Percentiles rank a stretch among this genome's conserved stretches.
phyloP scores from a whole-genome alignment of 2,329 filamentous ascomycete genomes.

The Aspergillus arachidicola region DNA sequence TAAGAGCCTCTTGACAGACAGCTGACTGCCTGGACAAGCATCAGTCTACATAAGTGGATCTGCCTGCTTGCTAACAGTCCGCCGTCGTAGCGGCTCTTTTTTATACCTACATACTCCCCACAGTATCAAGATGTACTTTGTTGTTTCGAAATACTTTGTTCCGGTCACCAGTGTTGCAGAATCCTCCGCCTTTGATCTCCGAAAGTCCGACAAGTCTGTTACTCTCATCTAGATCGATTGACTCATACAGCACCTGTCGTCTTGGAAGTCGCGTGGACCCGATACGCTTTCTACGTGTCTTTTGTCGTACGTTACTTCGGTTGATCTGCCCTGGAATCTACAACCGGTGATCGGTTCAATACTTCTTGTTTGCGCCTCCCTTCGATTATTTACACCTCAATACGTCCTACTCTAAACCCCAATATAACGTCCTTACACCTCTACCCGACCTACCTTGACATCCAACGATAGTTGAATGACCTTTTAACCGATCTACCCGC shows the following conservation, averaged over 20 bases:
- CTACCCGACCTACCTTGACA: not conserved
- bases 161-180: conserved; percentile 43
- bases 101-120: conserved; percentile 24
- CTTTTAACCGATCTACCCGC: not conserved
- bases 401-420: not conserved
- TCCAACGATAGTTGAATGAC: not conserved
- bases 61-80: conserved; percentile 39
- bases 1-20: conserved; percentile 19
- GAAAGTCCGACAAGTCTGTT: conserved; percentile 30
- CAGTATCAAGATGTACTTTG: conserved; percentile 44
- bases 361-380: conserved; percentile 14
- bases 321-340: conserved; percentile 28
- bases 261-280: conserved; percentile 20
- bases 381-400: conserved; percentile 3
- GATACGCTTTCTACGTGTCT: conserved; percentile 19
- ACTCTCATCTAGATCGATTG: conserved; percentile 26
- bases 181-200: conserved; percentile 35
- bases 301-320: conserved; percentile 19
- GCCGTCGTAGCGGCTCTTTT: conserved; percentile 32
- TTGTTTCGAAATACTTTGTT: conserved; percentile 33
- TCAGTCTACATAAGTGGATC: conserved; percentile 20
- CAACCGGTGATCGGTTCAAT: conserved; percentile 31
- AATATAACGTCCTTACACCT: not conserved
- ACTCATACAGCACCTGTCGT: conserved; percentile 13
- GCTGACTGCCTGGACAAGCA: conserved; percentile 35